Evolutionary conservation across 441 rosid genomes (phyloP).

Genomic region (Euphorbia celastroides): DNA sequence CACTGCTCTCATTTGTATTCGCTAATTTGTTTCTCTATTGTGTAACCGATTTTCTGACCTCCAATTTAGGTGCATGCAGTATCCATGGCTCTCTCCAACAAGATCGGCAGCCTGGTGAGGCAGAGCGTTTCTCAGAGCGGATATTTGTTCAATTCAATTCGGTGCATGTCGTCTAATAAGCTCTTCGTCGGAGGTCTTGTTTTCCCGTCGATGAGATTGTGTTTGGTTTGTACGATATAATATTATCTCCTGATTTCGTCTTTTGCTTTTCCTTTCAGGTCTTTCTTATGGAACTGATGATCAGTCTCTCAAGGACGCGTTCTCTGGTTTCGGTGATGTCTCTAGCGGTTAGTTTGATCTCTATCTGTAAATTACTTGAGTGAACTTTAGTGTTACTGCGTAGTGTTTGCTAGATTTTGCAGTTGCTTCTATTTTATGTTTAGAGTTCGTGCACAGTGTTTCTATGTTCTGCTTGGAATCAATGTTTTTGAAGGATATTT

Average conservation of each 20-base stretch:
- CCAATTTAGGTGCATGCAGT: background rate
- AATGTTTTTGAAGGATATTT: too few species aligned
- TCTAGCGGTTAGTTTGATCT: conserved; percentile 56
- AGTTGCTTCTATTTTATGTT: background rate
- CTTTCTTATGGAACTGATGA: conserved; percentile 67
- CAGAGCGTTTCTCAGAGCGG: conserved; percentile 39
- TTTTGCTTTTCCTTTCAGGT: conserved; percentile 27
- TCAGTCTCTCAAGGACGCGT: conserved; percentile 56
- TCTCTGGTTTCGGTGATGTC: conserved; percentile 64
- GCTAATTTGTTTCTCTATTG: background rate
- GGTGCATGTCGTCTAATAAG: conserved; percentile 48
- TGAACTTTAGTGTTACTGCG: too few species aligned
- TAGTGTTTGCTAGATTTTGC: too few species aligned
- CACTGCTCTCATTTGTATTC: background rate
- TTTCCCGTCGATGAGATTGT: background rate
- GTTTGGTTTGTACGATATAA: background rate
- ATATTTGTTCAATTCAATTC: conserved; percentile 46
- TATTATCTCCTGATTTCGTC: background rate
- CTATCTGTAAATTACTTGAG: too few species aligned
- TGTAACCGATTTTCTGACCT: background rate
- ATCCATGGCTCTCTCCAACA: conserved; percentile 58
- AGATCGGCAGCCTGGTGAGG: conserved; percentile 44
- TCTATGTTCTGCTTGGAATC: too few species aligned
- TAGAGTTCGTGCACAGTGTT: background rate
- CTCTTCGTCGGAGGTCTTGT: conserved; percentile 74